Conservation (phyloP, 1,284 basidiomycete genomes). For the Naganishia albida region DNA sequence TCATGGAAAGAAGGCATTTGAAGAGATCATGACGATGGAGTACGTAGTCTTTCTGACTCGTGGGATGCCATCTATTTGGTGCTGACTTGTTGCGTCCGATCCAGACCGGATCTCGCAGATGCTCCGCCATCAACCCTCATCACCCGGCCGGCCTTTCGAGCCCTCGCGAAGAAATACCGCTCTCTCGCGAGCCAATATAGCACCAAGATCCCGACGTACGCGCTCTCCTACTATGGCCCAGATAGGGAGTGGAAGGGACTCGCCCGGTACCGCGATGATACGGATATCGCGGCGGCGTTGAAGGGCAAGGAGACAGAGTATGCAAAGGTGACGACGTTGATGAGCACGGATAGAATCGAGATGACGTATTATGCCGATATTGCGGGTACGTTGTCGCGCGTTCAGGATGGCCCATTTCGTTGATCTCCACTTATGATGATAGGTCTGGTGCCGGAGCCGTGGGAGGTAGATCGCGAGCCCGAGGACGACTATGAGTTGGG, state of each 20-base stretch:
- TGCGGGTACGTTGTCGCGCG: constrained; percentile 42
- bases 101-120: constrained; percentile 39
- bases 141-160: constrained; percentile 44
- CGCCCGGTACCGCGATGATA: constrained; percentile 52
- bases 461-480: background rate
- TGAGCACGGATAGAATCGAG: constrained; percentile 74
- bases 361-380: constrained; percentile 79
- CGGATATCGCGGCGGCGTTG: constrained; percentile 35
- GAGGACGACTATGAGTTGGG: constrained; percentile 63
- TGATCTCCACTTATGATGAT: background rate
- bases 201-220: constrained; percentile 32
- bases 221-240: constrained; percentile 33
- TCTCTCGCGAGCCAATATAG: constrained; percentile 38
- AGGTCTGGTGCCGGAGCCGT: constrained; percentile 32
- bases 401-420: background rate
- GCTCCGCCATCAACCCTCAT: constrained; percentile 46
- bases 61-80: no score
- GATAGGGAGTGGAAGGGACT: constrained; percentile 54
- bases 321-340: constrained; percentile 76
- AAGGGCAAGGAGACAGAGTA: constrained; percentile 63
- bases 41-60: background rate
- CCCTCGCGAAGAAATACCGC: constrained; percentile 44
- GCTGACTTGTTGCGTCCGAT: background rate
- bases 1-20: constrained; percentile 66
- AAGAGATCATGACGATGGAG: constrained; percentile 56